phyloP scores from a whole-genome alignment of 2,329 filamentous ascomycete genomes.

The Pleurostoma richardsiae region DNA sequence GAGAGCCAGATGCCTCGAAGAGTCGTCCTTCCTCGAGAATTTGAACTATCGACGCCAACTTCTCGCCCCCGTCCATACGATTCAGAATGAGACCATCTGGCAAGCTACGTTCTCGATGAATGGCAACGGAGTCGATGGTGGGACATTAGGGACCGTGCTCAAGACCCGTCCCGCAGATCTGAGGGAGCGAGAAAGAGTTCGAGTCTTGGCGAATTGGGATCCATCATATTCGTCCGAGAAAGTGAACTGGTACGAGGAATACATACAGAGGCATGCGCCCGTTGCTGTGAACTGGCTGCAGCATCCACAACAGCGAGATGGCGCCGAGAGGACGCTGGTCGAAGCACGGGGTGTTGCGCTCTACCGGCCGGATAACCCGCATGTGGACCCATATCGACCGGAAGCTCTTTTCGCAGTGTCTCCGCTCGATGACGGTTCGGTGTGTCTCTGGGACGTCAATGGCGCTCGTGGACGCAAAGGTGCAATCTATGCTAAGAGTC shows the following conservation, averaged over 20 bases:
- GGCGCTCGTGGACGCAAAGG: conserved; percentile 51
- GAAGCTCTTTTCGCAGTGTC: conserved; percentile 58
- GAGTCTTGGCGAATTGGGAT: conserved; percentile 77
- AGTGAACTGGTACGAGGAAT: conserved; percentile 84
- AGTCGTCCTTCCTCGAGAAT: conserved; percentile 61
- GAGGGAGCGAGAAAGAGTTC: conserved; percentile 35
- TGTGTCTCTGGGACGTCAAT: conserved; percentile 80
- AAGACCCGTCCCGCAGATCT: conserved; percentile 11
- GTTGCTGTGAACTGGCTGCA: conserved; percentile 75
- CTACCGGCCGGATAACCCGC: conserved; percentile 48
- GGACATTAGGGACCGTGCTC: background rate
- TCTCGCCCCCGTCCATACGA: background rate
- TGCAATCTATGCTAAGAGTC: conserved; percentile 60
- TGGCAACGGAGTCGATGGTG: background rate
- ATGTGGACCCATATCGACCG: conserved; percentile 38
- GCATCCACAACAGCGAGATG: conserved; percentile 43
- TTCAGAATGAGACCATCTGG: background rate
- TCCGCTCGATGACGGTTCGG: conserved; percentile 78
- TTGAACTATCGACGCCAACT: conserved; percentile 34
- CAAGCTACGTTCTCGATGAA: background rate
- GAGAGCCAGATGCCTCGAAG: conserved; percentile 68
- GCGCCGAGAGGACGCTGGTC: conserved; percentile 37
- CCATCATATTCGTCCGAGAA: conserved; percentile 67
- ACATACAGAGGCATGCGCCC: conserved; percentile 73
- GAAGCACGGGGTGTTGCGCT: conserved; percentile 73